Evolutionary conservation across 208 protist species (phyloP), one percentile per base, ranked within the genome.

Genomic region (Wallacemonas rigidus): DNA sequence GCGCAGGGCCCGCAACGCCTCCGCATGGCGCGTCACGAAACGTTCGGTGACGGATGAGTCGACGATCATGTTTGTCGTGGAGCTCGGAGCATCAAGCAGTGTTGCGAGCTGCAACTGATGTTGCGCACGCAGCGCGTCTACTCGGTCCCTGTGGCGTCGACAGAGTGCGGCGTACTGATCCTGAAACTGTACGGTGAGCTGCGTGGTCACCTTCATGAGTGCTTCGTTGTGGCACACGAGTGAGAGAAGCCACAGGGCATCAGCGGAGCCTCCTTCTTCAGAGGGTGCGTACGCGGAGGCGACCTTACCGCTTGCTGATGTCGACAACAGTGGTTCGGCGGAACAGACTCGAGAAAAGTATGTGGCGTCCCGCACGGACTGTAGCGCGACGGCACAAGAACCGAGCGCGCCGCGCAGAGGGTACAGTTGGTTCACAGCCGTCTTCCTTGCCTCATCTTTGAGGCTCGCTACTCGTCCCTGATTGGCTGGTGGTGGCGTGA

Each of bases 201-300:
- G 82, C 44, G 82, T 58, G 12, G 81, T 83, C 3, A 82, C 76
- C n/a, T 69, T 50, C 63, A 92, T 65, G 14, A 92, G 74, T 26
- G 83, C 80, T 12, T 47, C 55, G 74, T 91, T 86, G 68, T 79
- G 85, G 58, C 79, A 82, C 36, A 87, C 81, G 36, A 94, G 76
- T 36, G 86, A 90, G 71, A 94, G 77, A 53, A 87, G 79, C 74
- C 88, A 94, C 36, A 94, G 77, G 43, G 77, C 75, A 57, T 67
- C 83, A 54, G 65, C 73, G 7, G 15, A 6, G 48, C n/a, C 26
- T 57, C 74, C 76, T 7, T 62, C 68, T 6, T 40, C 8, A n/a
- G 44, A 17, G 26, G 68, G 26, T 26, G 26, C 26, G 26, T 26
- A 26, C 26, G 26, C 26, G 0, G 26, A 0, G 26, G 64, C 3